A percentile compares a stretch with the other conserved stretches of the same genome.
phyloP scores from a whole-genome alignment of 345 rosid species.

The Melaleuca quinquenervia region DNA sequence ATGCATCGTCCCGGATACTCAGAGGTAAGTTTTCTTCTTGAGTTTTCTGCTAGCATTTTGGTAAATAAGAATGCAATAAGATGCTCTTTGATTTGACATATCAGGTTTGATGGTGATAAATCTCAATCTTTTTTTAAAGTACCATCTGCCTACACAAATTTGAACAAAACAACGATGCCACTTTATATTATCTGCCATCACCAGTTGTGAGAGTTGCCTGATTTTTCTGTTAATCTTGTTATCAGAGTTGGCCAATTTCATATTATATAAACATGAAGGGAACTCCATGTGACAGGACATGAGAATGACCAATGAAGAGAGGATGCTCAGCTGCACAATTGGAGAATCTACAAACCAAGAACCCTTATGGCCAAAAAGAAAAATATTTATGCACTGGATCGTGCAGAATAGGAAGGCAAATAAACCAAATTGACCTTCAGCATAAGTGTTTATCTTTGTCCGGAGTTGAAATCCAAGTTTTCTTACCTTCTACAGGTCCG shows the following conservation, averaged over 20 bases:
- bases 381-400: neutral
- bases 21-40: neutral
- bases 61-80: neutral
- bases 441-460: neutral
- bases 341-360: neutral
- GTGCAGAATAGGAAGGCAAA: neutral
- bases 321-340: neutral
- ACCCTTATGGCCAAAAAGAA: neutral
- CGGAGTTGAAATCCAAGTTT: neutral
- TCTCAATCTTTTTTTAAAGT: neutral
- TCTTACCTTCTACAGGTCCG: conserved; percentile 89
- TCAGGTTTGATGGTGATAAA: neutral
- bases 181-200: neutral
- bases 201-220: neutral
- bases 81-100: neutral
- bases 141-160: neutral
- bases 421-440: neutral
- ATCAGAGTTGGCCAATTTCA: neutral
- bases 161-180: neutral
- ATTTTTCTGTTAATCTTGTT: neutral
- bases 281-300: neutral
- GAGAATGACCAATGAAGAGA: neutral
- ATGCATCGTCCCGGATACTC: neutral
- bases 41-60: neutral
- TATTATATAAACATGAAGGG: neutral